Evolutionary conservation across 2,329 filamentous ascomycete genomes (phyloP).

Genomic region (Aspergillus nomiae): DNA sequence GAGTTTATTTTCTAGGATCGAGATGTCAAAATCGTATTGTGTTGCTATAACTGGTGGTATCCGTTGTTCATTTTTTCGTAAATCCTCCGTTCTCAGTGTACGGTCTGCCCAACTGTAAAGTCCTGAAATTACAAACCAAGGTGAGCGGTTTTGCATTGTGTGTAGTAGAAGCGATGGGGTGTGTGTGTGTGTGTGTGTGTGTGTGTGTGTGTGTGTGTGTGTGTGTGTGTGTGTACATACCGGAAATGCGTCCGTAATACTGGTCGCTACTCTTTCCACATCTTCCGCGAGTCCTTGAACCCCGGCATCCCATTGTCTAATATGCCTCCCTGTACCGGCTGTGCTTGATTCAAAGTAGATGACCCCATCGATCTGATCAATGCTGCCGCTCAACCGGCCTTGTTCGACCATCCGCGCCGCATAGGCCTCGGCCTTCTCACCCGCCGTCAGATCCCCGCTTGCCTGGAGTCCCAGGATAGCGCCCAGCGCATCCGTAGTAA

Average conservation of each 20-base stretch:
- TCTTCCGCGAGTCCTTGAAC: constrained; percentile 85
- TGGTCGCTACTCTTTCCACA: constrained; percentile 81
- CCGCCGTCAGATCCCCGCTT: constrained; percentile 47
- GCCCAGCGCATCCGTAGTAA: constrained; percentile 73
- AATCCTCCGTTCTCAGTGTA: constrained; percentile 26
- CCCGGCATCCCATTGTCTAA: constrained; percentile 86
- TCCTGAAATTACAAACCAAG: constrained; percentile 24
- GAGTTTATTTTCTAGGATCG: background rate
- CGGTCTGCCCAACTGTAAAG: constrained; percentile 38
- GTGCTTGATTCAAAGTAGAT: constrained; percentile 81
- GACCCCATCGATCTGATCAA: constrained; percentile 88
- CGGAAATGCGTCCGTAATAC: constrained; percentile 79
- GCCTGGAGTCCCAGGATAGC: constrained; percentile 72
- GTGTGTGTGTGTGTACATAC: constrained; percentile 46
- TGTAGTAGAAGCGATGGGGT: background rate
- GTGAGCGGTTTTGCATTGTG: constrained; percentile 1
- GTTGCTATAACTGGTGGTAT: constrained; percentile 15
- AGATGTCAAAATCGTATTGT: background rate
- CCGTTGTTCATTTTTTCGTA: constrained; percentile 16
- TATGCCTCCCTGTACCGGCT: constrained; percentile 69
- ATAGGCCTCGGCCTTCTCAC: constrained; percentile 83
- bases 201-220: too few species aligned
- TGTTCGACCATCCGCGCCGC: constrained; percentile 96
- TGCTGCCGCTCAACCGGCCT: constrained; percentile 79
- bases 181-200: too few species aligned